Conservation (phyloP, 768 basidiomycete genomes). For the Lactifluus pinguis region DNA sequence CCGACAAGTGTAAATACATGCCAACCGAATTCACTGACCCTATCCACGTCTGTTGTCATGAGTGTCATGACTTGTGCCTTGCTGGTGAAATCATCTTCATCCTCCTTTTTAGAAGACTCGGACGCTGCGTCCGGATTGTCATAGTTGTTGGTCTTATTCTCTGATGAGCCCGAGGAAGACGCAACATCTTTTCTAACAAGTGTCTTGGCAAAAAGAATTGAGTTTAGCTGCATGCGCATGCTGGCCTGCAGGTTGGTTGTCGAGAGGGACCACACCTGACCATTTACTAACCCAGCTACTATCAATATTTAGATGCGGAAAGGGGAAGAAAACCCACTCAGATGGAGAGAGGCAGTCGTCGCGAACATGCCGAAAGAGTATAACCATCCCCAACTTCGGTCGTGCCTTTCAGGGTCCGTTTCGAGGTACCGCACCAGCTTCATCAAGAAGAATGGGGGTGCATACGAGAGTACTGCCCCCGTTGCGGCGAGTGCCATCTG, state of each 20-base stretch:
- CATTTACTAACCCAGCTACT: constrained; percentile 37
- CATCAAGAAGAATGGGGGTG: constrained; percentile 50
- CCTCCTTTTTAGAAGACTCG: constrained; percentile 39
- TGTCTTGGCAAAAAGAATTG: constrained; percentile 79
- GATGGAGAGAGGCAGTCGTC: constrained; percentile 34
- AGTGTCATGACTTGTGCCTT: constrained; percentile 87
- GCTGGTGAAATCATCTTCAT: constrained; percentile 42
- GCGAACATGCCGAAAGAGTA: constrained; percentile 45
- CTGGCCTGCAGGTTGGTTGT: constrained; percentile 64
- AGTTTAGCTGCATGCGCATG: constrained; percentile 69
- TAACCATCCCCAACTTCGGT: constrained; percentile 68
- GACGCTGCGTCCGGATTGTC: constrained; percentile 11
- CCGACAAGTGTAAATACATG: constrained; percentile 69
- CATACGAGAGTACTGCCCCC: constrained; percentile 57
- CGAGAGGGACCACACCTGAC: constrained; percentile 62
- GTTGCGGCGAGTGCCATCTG: constrained; percentile 45
- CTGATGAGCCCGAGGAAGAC: constrained; percentile 38
- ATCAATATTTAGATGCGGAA: constrained; percentile 4
- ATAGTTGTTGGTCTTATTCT: constrained; percentile 21
- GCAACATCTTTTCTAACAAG: constrained; percentile 79
- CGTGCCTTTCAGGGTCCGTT: constrained; percentile 43
- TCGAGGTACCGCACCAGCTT: constrained; percentile 58
- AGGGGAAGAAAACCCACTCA: constrained; percentile 30
- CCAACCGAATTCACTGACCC: constrained; percentile 79
- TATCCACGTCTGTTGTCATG: constrained; percentile 91